These are phyloP conservation scores for Irpex rosettiformis DNA, from an alignment of 1,284 basidiomycete species.

Conservation along the genomic window DNA sequence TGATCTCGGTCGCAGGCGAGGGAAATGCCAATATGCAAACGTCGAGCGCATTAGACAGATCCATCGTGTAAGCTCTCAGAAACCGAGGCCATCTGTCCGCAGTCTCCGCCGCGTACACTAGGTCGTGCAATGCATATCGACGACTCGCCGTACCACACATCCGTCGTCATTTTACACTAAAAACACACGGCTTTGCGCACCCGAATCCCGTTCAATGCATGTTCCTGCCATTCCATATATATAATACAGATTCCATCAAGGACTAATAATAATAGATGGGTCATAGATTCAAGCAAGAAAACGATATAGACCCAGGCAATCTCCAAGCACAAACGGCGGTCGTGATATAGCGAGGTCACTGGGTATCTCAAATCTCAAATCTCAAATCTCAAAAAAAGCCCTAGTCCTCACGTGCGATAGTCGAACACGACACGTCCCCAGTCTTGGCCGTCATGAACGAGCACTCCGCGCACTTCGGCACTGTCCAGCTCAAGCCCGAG, in stretches of 20 bases:
- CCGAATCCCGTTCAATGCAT: too few species aligned
- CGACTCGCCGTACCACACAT: too few species aligned
- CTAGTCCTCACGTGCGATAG: slow-evolving; percentile 27
- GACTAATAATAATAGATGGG: not conserved
- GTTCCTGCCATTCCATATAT: too few species aligned
- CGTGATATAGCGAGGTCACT: not conserved
- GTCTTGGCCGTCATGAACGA: slow-evolving; percentile 68
- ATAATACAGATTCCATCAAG: too few species aligned
- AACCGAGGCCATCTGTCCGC: not conserved
- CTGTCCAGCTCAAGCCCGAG: slow-evolving; percentile 78
- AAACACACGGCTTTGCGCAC: not conserved
- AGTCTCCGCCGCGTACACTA: not conserved
- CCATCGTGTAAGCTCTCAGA: too few species aligned
- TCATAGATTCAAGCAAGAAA: not conserved
- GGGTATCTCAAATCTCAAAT: not conserved
- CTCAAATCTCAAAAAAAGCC: not conserved
- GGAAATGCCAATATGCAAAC: too few species aligned
- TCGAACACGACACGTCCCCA: slow-evolving; percentile 63
- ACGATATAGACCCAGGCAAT: not conserved
- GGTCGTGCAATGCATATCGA: too few species aligned
- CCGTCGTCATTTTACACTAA: too few species aligned
- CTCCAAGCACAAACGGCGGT: too few species aligned
- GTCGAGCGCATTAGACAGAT: too few species aligned
- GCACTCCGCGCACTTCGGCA: slow-evolving; percentile 75
- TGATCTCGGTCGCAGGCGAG: not conserved